Base-by-base conservation (phyloP, 768 basidiomycete species). In the Lactarius quietus region DNA sequence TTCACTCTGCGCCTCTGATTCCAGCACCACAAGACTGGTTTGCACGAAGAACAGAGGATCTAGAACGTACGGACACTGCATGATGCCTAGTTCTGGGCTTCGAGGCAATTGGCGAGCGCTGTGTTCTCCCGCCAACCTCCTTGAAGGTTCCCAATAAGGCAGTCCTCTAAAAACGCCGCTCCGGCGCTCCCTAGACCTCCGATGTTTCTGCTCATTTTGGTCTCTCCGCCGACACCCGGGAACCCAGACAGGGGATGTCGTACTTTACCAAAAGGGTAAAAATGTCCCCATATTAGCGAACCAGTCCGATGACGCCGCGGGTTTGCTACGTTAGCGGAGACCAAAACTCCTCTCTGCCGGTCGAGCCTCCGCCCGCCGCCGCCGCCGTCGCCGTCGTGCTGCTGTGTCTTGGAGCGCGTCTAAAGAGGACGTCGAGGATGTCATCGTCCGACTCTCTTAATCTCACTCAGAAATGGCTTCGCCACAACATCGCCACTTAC, bases 401-500 rank as follows among this genome's bases (percentile, higher is more conserved):
- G 23, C 54, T 28, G 33, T 29, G 45, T 48, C 36, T 18, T 18
- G 43, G 23, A 26, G 26, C 59, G 57, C 60, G 33, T 31, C 52
- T 59, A 36, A 45, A 23, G 43, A 45, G 43, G 43, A 61, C 29
- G 36, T 17, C 31, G 28, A 26, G 6, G 45, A 66, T 59, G 65
- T 53, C n/a, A n/a, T n/a, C 67, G 51, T 35, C 69, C 23, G 74
- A 76, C 56, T 73, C 76, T 7, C 71, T 76, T 54, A 79, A 78
- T 5, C 72, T 77, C 59, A 79, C 78, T 14, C 80, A 79, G 58
- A 75, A 74, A 68, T 93, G 91, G 91, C 81, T 93, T 65, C 81
- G 83, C 31, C 82, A 89, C 68, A 84, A 86, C 68, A 77, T 83
- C 64, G 79, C 77, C 66, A 72, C 83, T 28, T 95, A 95, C 71